Evolutionary conservation across 2,329 filamentous ascomycete species (phyloP).

Genomic region (Plenodomus lindquistii): DNA sequence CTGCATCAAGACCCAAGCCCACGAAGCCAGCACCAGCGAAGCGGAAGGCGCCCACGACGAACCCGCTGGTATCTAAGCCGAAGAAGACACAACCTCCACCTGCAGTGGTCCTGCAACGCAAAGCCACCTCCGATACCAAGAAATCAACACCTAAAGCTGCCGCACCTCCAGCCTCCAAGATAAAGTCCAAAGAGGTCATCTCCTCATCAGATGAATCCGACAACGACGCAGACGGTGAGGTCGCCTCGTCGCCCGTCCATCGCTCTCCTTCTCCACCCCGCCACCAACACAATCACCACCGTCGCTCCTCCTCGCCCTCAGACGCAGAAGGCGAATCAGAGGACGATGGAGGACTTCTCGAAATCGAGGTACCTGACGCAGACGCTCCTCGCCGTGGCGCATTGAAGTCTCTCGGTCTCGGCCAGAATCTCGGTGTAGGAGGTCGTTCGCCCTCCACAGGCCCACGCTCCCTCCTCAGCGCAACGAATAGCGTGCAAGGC

Average conservation of each 20-base stretch:
- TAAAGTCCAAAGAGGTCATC: constrained; percentile 39
- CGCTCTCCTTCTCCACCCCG: constrained; percentile 21
- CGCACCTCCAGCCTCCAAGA: constrained; percentile 30
- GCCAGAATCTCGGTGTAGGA: constrained; percentile 29
- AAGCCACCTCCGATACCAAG: constrained; percentile 18
- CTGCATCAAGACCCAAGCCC: constrained; percentile 14
- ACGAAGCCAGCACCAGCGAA: constrained; percentile 29
- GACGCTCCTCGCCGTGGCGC: constrained; percentile 21
- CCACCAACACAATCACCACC: constrained; percentile 2
- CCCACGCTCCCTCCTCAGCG: constrained; percentile 50
- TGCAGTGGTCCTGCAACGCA: constrained; percentile 43
- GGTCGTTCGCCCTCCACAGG: constrained; percentile 37
- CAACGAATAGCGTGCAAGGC: constrained; percentile 44
- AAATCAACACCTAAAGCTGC: constrained; percentile 23
- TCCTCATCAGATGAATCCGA: constrained; percentile 38
- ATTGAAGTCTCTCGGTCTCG: constrained; percentile 30
- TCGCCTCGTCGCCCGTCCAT: constrained; percentile 8
- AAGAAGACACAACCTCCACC: constrained; percentile 33
- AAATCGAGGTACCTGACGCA: constrained; percentile 41
- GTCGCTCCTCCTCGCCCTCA: background rate
- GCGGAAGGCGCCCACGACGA: constrained; percentile 28
- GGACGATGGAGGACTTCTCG: constrained; percentile 25
- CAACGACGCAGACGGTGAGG: constrained; percentile 21
- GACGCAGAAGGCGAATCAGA: constrained; percentile 29
- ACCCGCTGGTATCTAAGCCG: constrained; percentile 21